A percentile compares a stretch with the other conserved stretches of the same genome.
phyloP scores from a whole-genome alignment of 2,329 filamentous ascomycete species.

The Ophiostoma tasmaniense region DNA sequence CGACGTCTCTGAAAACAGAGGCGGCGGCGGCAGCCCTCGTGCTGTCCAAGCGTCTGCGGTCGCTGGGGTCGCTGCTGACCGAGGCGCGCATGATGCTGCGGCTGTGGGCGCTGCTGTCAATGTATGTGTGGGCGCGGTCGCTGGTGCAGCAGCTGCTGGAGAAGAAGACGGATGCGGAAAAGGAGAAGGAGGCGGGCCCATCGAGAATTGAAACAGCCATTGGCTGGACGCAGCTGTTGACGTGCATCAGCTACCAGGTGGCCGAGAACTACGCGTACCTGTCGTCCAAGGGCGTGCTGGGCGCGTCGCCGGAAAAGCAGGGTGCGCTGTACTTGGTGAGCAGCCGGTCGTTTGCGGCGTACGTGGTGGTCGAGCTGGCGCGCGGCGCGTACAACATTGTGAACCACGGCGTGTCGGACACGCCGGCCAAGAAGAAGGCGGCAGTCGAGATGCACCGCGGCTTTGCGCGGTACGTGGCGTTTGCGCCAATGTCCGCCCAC shows the following conservation, averaged over 20 bases:
- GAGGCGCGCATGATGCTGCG: conserved; percentile 66
- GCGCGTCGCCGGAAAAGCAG: conserved; percentile 47
- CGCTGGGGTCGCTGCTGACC: conserved; percentile 55
- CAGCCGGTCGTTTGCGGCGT: conserved; percentile 69
- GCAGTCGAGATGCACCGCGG: conserved; percentile 52
- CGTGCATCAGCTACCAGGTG: conserved; percentile 63
- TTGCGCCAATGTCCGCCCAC: conserved; percentile 75
- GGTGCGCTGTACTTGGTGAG: conserved; percentile 60
- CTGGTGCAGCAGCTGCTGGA: conserved; percentile 31
- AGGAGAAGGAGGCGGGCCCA: conserved; percentile 33
- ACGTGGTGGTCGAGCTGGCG: conserved; percentile 67
- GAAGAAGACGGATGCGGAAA: conserved; percentile 22
- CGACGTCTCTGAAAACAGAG: conserved; percentile 20
- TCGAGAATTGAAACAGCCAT: conserved; percentile 39
- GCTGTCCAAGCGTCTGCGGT: conserved; percentile 46
- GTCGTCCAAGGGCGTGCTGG: conserved; percentile 61
- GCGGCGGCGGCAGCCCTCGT: conserved; percentile 38
- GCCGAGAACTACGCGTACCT: conserved; percentile 81
- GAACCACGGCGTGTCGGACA: conserved; percentile 33
- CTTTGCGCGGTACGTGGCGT: conserved; percentile 61
- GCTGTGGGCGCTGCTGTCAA: conserved; percentile 66
- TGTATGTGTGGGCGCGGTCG: conserved; percentile 59
- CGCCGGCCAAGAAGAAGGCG: conserved; percentile 39
- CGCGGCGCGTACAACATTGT: conserved; percentile 41
- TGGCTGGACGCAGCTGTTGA: conserved; percentile 58